Evolutionary conservation across 139 green algal species (phyloP), one percentile per base, ranked within the genome.

Genomic region (Chlamydomonas sp.): DNA sequence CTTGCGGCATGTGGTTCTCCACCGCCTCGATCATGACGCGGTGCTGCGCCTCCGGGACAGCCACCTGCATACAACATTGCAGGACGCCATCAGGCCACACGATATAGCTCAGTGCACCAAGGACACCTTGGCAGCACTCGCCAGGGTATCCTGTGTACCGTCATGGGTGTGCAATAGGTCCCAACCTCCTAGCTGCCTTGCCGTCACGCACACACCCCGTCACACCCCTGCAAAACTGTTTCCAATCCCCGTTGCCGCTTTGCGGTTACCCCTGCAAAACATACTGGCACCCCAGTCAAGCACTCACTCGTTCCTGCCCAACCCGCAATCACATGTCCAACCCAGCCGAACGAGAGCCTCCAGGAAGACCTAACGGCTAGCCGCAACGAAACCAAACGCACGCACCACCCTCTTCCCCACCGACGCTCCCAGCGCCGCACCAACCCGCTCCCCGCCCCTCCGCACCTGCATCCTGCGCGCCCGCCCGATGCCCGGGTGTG

Each of bases 1-100:
- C 92, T 76, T 99, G 91, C 14, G 97, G 97, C 96, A 97, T 99
- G 94, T 99, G 97, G 90, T 99, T 99, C 91, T 99, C 96, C 81
- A 99, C 97, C 18, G 97, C 97, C 94, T 99, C 98, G n/a, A 99
- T 96, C 96, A 97, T 96, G 20, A 94, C 75, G 9, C 83, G 80
- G 83, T 96, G 93, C 94, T 99, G 98, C 89, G 95, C 77, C 59
- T 95, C 93, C 5, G 96, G 91, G 60, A 90, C 60, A 67, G 90
- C 82, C 58, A 95, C 90, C 91, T 94, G 88, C 14, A 64, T 20
- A 20, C 7, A 57, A 60, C 7, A 20, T 15, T 71, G 72, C 76
- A 80, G 14, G 10, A 79, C 66, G 3, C 57, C 20, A 49, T 89
- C 20, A 58, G 63, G 58, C 60, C 20, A 63, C 31, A 78, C 3